Evolutionary conservation across 2,329 filamentous ascomycete species (phyloP).

Genomic region (Cytospora piceae): DNA sequence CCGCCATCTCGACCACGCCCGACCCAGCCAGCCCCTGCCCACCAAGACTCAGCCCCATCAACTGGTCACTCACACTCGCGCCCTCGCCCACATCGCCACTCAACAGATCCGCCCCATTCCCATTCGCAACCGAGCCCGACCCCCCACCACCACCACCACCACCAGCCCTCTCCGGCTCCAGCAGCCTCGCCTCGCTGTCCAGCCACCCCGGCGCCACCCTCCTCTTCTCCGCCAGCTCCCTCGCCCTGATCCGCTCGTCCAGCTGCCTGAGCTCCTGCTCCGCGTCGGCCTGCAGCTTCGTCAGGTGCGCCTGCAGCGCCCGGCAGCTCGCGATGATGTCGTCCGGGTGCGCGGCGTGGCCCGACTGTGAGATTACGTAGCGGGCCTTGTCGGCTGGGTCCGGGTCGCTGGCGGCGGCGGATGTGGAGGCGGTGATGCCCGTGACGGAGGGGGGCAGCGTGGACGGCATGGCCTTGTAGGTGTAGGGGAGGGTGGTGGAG

Average conservation of each 20-base stretch:
- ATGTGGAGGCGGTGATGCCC: slow-evolving; percentile 48
- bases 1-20: slow-evolving; percentile 43
- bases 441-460: slow-evolving; percentile 77
- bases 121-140: slow-evolving; percentile 31
- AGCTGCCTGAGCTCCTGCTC: slow-evolving; percentile 69
- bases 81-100: slow-evolving; percentile 37
- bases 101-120: slow-evolving; percentile 45
- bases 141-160: slow-evolving; percentile 34
- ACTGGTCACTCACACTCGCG: slow-evolving; percentile 55
- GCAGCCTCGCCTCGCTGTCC: slow-evolving; percentile 70
- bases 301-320: slow-evolving; percentile 75
- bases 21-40: slow-evolving; percentile 23
- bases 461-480: slow-evolving; percentile 87
- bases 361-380: slow-evolving; percentile 79
- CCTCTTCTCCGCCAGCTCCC: slow-evolving; percentile 79
- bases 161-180: slow-evolving; percentile 66
- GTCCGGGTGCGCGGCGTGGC: slow-evolving; percentile 82
- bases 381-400: slow-evolving; percentile 54
- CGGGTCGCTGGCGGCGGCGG: slow-evolving; percentile 39
- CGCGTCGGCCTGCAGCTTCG: slow-evolving; percentile 69
- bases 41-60: slow-evolving; percentile 54
- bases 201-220: slow-evolving; percentile 80
- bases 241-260: slow-evolving; percentile 65
- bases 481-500: slow-evolving; percentile 90
- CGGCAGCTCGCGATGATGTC: slow-evolving; percentile 83